Conservation (phyloP, 1,284 basidiomycete species). For the Gymnopus androsaceus region DNA sequence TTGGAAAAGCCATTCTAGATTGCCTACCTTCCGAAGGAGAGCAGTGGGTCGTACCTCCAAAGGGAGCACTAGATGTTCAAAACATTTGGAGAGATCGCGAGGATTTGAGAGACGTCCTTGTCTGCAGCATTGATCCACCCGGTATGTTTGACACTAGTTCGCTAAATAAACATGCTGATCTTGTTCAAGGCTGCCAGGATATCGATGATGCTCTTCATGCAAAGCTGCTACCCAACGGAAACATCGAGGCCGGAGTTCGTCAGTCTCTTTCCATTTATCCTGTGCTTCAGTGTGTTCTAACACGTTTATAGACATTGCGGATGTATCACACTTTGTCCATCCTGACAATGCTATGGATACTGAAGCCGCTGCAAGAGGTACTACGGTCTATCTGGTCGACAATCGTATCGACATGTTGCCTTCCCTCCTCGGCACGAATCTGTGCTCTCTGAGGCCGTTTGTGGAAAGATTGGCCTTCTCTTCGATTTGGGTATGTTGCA, state of each 20-base stretch:
- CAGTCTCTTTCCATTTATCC: conserved; percentile 41
- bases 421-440: conserved; percentile 89
- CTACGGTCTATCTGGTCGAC: conserved; percentile 98
- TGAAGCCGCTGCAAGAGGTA: conserved; percentile 94
- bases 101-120: conserved; percentile 84
- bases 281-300: not conserved
- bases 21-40: conserved; percentile 93
- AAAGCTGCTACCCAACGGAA: conserved; percentile 84
- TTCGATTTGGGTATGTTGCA: conserved; percentile 83
- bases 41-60: conserved; percentile 89
- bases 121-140: conserved; percentile 98
- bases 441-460: conserved; percentile 91
- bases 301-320: conserved; percentile 81
- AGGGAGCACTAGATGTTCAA: conserved; percentile 46
- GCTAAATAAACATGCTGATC: not conserved
- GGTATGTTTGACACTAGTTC: conserved; percentile 45
- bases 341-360: conserved; percentile 96
- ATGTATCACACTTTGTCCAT: conserved; percentile 96
- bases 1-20: conserved; percentile 91
- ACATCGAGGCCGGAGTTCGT: conserved; percentile 98
- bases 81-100: conserved; percentile 84
- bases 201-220: conserved; percentile 99
- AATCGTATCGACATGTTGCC: conserved; percentile 99
- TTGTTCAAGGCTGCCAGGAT: conserved; percentile 83
- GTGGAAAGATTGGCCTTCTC: conserved; percentile 97